Base-by-base conservation (phyloP, 202 grass and related monocot genomes). In the Zoysia matrella region DNA sequence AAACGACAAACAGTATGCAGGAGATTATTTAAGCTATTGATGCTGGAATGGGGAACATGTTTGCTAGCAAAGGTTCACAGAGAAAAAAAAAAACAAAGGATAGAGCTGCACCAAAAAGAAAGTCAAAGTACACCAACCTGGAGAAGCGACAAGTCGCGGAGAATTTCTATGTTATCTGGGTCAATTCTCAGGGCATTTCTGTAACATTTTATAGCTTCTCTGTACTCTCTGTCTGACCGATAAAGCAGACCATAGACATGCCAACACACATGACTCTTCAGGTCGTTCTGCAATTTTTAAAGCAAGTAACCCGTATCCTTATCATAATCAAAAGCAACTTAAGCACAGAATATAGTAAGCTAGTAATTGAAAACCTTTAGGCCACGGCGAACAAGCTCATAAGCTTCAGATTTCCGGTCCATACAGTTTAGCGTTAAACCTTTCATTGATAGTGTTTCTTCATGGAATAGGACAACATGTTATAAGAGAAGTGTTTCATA, bases 391-490 rank as follows among this genome's bases (percentile, higher is more conserved):
- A 99, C 97, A 89, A 99, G 93, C 42, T 99, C 97, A 48, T 99
- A 99, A 61, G 97, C 97, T 92, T 99, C 97, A 73, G 93, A 79
- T 89, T 99, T 99, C 46, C 93, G 87, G 52, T 99, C 97, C 91
- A 99, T 99, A 80, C 97, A 99, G 85, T 99, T 99, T 69, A 99
- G 85, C 55, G 93, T 97, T 80, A 99, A 88, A 65, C 97, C 97
- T 86, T 99, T 99, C 97, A 99, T 99, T 39, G 97, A 99, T 76
- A 99, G 91, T 13, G 97, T 99, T 99, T 99, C 97, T 99, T 86
- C 42, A 82, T 51, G 50, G 42, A 80, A 72, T 11, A 58, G 68
- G 63, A 71, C 4, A 82, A 13, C 65, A 7, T 41, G 46, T 7
- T 16, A 80, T 7, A 73, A 30, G 22, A 30, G 22, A 30, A 30